Conservation (phyloP, 495 filamentous ascomycete species). For the Penicillium ucsense region DNA sequence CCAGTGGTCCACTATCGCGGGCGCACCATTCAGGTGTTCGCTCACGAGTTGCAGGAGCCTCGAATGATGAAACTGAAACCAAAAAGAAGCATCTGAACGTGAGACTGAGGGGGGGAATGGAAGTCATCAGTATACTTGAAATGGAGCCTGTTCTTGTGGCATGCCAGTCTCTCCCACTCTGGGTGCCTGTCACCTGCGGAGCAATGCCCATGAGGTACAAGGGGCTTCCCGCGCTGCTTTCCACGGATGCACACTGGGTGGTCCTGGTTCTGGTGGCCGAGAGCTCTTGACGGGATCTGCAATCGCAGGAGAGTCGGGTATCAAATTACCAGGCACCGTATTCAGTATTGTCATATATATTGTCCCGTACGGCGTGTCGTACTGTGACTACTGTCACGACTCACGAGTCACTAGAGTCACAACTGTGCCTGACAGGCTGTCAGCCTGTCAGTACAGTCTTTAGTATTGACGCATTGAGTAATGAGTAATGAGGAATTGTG, state of each 20-base stretch:
- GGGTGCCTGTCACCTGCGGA: background rate
- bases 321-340: background rate
- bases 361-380: too few species aligned
- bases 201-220: conserved; percentile 7
- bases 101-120: too few species aligned
- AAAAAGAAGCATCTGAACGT: too few species aligned
- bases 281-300: background rate
- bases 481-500: too few species aligned
- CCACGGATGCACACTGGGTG: conserved; percentile 6
- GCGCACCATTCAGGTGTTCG: conserved; percentile 12
- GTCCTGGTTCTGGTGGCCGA: background rate
- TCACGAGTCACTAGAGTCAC: too few species aligned
- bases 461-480: too few species aligned
- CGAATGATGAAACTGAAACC: too few species aligned
- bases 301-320: background rate
- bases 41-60: background rate
- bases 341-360: background rate
- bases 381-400: too few species aligned
- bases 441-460: too few species aligned
- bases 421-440: too few species aligned
- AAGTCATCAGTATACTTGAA: background rate
- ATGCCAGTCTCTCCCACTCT: background rate
- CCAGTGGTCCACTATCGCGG: background rate
- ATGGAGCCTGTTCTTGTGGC: background rate
- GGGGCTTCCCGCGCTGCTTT: conserved; percentile 11